phyloP scores from a whole-genome alignment of 352 stramenopile genomes.

The Phytophthora capsici region DNA sequence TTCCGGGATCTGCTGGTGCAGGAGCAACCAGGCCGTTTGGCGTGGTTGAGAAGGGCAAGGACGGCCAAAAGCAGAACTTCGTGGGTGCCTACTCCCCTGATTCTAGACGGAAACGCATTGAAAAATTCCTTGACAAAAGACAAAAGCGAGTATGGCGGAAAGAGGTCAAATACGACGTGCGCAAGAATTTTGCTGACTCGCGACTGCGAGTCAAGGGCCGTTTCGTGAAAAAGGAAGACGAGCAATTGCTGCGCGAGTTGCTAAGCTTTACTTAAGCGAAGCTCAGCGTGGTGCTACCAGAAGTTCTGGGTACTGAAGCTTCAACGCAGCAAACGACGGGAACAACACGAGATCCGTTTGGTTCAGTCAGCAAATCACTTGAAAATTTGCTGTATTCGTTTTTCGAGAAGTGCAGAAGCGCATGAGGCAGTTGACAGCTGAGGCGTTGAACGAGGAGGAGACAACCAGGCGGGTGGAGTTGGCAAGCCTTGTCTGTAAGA shows the following conservation, averaged over 20 bases:
- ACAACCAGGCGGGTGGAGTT: slow-evolving; percentile 1
- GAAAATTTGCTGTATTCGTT: slow-evolving; percentile 2
- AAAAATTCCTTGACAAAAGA: slow-evolving; percentile 95
- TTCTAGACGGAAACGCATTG: slow-evolving; percentile 91
- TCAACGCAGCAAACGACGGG: slow-evolving; percentile 14
- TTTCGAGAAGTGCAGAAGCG: slow-evolving; percentile 1
- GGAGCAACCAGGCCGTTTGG: slow-evolving; percentile 50
- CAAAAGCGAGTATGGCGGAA: slow-evolving; percentile 96
- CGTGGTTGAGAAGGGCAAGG: slow-evolving; percentile 59
- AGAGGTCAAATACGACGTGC: slow-evolving; percentile 97
- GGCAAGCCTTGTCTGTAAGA: slow-evolving; percentile 13
- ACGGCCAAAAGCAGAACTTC: slow-evolving; percentile 79
- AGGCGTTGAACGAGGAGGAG: slow-evolving; percentile 12
- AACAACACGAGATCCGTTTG: slow-evolving; percentile 13
- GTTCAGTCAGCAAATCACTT: slow-evolving; percentile 3
- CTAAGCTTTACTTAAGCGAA: slow-evolving; percentile 80
- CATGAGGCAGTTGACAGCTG: slow-evolving; percentile 6
- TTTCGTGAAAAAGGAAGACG: slow-evolving; percentile 99
- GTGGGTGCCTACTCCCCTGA: slow-evolving; percentile 96
- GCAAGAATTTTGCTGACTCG: slow-evolving; percentile 99
- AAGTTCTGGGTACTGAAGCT: slow-evolving; percentile 18
- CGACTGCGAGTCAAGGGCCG: slow-evolving; percentile 95
- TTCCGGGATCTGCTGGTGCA: slow-evolving; percentile 61
- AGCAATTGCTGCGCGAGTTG: slow-evolving; percentile 87
- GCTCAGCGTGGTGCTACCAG: not conserved